These are phyloP conservation scores for Penicillium diatomitis DNA, from an alignment of 495 filamentous ascomycete species.

Conservation along the genomic window DNA sequence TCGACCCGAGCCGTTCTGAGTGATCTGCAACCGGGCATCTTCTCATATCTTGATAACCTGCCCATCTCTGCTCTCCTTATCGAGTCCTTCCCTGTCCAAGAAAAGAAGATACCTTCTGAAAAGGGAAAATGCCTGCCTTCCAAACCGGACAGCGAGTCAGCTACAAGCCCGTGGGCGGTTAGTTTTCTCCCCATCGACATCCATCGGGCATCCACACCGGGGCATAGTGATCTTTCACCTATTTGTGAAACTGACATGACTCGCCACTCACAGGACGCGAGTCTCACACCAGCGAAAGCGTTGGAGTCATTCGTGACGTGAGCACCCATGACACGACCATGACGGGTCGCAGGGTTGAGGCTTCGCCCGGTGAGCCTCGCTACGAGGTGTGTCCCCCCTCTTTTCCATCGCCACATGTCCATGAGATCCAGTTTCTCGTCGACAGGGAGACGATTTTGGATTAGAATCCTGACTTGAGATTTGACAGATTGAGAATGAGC, in stretches of 20 bases:
- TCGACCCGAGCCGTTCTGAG: too few relatives aligned
- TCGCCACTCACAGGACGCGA: conserved; percentile 11
- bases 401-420: too few relatives aligned
- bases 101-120: too few relatives aligned
- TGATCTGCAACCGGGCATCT: too few relatives aligned
- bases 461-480: background rate
- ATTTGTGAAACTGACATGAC: background rate
- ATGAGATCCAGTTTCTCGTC: background rate
- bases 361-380: conserved; percentile 17
- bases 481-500: conserved; percentile 23
- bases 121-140: conserved; percentile 17
- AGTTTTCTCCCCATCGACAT: background rate
- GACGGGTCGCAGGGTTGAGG: conserved; percentile 18
- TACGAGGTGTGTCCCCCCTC: conserved; percentile 15
- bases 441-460: background rate
- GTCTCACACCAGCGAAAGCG: conserved; percentile 21
- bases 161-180: conserved; percentile 31
- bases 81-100: too few relatives aligned
- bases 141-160: conserved; percentile 19
- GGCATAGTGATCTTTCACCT: too few relatives aligned
- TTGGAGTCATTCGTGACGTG: conserved; percentile 19
- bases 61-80: too few relatives aligned
- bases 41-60: too few relatives aligned
- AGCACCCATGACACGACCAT: conserved; percentile 10
- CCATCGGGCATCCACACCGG: too few relatives aligned